Evolutionary conservation across 371 early-diverging fungal species (phyloP), one percentile per base, ranked within the genome.

Genomic region (Rhizopus microsporus): DNA sequence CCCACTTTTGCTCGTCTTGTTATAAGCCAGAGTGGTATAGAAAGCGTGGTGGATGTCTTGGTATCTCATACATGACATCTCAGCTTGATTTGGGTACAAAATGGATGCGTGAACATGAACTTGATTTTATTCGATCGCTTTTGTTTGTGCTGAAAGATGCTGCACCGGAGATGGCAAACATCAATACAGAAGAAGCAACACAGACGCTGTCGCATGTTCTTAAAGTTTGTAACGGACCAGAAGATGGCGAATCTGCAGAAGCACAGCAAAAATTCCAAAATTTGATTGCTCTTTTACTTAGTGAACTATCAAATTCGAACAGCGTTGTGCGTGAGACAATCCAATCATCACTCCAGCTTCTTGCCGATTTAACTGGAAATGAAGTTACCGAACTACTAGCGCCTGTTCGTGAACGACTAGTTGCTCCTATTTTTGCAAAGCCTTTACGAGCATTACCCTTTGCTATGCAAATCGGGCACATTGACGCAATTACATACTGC

Each of bases 401-500:
- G 4, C 96, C 94, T 5, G 92, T 91, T 3, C 79, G 90, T 44
- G 95, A 95, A 45, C 84, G 92, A 2, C 77, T 99, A 10, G 78
- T 97, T 32, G 80, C 78, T 4, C 96, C 97, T 0, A 99, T 99
- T 53, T 98, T 97, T 75, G 87, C 95, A 30, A 97, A 97, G 67
- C 99, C 99, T 4, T 72, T 99, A 54, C 91, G 99, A 5, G 96
- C 98, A 0, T 82, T 98, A 17, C 96, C 98, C 0, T 91, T 94
- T 73, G 86, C 93, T 32, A 92, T 96, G 90, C 98, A 97, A 69
- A 98, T 99, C 34, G 99, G 98, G 8, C 87, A 96, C 65, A 96
- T 96, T 57, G 99, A 98, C 65, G 98, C 98, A 10, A 93, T 98
- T 56, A 97, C 97, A 0, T 98, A 95, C 70, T 95, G 96, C 57